A percentile compares a stretch with the other conserved stretches of the same genome.
phyloP scores from a whole-genome alignment of 1,284 basidiomycete genomes.

The Earliella scabrosa region DNA sequence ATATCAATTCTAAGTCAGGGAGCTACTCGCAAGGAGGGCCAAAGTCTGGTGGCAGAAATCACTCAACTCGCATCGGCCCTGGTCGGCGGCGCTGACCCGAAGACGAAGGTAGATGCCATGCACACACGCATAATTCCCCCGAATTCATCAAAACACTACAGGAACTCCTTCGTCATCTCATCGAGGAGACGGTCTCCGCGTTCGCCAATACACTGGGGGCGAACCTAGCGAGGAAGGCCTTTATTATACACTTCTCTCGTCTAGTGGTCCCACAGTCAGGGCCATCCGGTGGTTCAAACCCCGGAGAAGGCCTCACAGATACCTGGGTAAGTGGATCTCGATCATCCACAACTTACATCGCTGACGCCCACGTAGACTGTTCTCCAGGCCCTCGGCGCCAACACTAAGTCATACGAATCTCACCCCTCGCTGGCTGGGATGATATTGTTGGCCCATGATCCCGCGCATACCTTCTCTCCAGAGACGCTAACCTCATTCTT shows the following conservation, averaged over 20 bases:
- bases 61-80: conserved; percentile 32
- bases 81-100: conserved; percentile 29
- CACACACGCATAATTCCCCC: conserved; percentile 28
- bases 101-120: conserved; percentile 16
- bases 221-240: conserved; percentile 50
- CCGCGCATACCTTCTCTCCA: conserved; percentile 26
- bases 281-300: not conserved
- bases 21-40: conserved; percentile 39
- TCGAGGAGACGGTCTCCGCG: conserved; percentile 44
- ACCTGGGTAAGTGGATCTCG: conserved; percentile 18
- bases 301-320: conserved; percentile 1
- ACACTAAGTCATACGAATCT: conserved; percentile 12
- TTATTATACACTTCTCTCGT: conserved; percentile 49
- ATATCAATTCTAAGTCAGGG: conserved; percentile 35
- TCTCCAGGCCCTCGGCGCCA: conserved; percentile 25
- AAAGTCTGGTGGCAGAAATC: conserved; percentile 40
- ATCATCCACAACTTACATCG: not conserved
- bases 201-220: conserved; percentile 46
- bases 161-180: conserved; percentile 44
- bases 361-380: conserved; percentile 24
- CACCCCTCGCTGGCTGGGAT: conserved; percentile 42
- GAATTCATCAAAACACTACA: conserved; percentile 26
- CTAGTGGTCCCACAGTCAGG: conserved; percentile 17
- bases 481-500: conserved; percentile 41
- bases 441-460: conserved; percentile 52